These are phyloP conservation scores for Dysphania ambrosioides DNA, from an alignment of 148 eudicot genomes.

Conservation along the genomic window DNA sequence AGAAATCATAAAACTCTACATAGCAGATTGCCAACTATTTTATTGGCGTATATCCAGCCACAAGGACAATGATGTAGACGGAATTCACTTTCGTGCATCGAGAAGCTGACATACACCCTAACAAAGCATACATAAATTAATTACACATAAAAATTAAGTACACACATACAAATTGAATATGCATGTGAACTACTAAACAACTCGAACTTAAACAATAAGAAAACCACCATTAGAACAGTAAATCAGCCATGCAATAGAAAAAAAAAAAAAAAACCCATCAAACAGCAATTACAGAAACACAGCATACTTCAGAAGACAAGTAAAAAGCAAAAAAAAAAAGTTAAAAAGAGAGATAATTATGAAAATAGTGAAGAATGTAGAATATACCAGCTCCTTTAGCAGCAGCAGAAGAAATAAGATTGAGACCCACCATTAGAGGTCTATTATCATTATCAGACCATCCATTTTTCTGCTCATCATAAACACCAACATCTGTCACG, in stretches of 20 bases:
- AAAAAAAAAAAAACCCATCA: not conserved
- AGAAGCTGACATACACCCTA: not conserved
- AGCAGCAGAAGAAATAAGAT: conserved; percentile 75
- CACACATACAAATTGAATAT: not conserved
- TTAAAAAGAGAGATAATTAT: not conserved
- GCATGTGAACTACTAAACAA: not conserved
- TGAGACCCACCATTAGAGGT: conserved; percentile 58
- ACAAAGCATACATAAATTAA: too few species aligned
- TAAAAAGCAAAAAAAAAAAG: not conserved
- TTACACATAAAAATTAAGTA: too few species aligned
- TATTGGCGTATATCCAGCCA: not conserved
- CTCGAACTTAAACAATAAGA: not conserved
- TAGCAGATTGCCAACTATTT: too few species aligned
- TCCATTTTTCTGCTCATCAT: conserved; percentile 27
- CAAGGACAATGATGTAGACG: not conserved
- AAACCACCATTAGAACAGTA: too few species aligned
- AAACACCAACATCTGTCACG: conserved; percentile 22
- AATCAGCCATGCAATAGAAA: not conserved
- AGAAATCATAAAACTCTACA: too few species aligned
- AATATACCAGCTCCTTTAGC: conserved; percentile 78
- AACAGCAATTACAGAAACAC: not conserved
- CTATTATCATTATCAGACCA: conserved; percentile 11
- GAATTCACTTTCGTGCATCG: not conserved
- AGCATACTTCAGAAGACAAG: not conserved
- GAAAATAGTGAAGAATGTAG: not conserved